Evolutionary conservation across 192 early-diverging fungal genomes (phyloP).

Genomic region (Coemansia sp.): DNA sequence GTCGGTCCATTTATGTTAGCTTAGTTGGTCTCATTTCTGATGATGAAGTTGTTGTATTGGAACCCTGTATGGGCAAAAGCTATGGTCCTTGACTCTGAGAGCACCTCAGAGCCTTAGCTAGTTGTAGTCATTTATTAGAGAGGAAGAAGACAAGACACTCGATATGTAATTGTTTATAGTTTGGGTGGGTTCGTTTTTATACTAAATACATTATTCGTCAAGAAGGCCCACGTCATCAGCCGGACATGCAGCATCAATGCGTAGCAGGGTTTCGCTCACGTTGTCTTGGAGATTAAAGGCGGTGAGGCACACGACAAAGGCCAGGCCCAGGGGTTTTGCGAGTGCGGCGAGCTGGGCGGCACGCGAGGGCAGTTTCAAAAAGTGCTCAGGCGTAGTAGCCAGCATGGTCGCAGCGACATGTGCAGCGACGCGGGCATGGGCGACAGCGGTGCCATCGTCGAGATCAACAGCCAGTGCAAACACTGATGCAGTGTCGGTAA

Average conservation of each 20-base stretch:
- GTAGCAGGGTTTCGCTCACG: neutral
- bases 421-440: slow-evolving; percentile 1
- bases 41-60: too few relatives aligned
- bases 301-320: slow-evolving; percentile 33
- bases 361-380: slow-evolving; percentile 25
- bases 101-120: too few relatives aligned
- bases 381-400: slow-evolving; percentile 25
- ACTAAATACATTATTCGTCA: neutral
- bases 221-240: slow-evolving; percentile 18
- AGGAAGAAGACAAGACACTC: too few relatives aligned
- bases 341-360: slow-evolving; percentile 24
- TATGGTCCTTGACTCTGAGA: too few relatives aligned
- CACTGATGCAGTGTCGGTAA: neutral
- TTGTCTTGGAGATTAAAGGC: neutral
- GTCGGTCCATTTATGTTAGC: too few relatives aligned
- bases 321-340: slow-evolving; percentile 15
- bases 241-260: slow-evolving; percentile 35
- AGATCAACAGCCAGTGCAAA: slow-evolving; percentile 17
- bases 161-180: too few relatives aligned
- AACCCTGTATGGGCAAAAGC: too few relatives aligned
- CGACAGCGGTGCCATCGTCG: slow-evolving; percentile 33
- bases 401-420: slow-evolving; percentile 17
- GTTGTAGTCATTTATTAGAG: too few relatives aligned
- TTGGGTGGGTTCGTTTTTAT: too few relatives aligned
- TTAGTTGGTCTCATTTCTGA: too few relatives aligned